Percentiles rank a stretch among this genome's conserved stretches.
phyloP scores from a whole-genome alignment of 805 yeast species.

The Debaryomyces prosopidis region DNA sequence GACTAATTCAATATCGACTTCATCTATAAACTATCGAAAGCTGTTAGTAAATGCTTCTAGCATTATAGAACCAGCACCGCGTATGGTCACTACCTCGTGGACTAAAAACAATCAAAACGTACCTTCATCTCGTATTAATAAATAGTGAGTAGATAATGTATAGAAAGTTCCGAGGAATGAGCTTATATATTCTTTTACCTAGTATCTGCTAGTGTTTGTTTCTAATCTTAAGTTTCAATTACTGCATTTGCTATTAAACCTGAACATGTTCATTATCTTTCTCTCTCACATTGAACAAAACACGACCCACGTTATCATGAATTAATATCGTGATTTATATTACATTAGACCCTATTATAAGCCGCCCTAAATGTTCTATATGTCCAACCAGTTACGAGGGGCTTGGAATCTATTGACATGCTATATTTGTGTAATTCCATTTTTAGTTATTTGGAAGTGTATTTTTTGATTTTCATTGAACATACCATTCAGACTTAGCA shows the following conservation, averaged over 20 bases:
- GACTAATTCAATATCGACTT: slow-evolving; percentile 86
- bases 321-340: background rate
- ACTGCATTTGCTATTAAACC: too few relatives aligned
- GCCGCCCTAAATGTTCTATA: too few relatives aligned
- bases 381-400: too few relatives aligned
- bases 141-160: background rate
- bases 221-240: too few relatives aligned
- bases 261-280: background rate
- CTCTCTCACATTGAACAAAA: background rate
- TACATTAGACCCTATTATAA: too few relatives aligned
- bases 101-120: background rate
- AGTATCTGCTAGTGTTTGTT: background rate
- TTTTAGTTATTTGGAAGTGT: slow-evolving; percentile 15
- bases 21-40: slow-evolving; percentile 74
- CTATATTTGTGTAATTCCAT: slow-evolving; percentile 16
- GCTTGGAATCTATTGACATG: too few relatives aligned
- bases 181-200: background rate
- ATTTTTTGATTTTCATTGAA: slow-evolving; percentile 10
- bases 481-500: background rate
- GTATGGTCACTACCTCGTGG: too few relatives aligned
- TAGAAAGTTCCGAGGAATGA: background rate
- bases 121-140: background rate
- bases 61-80: too few relatives aligned
- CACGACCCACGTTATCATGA: slow-evolving; percentile 9
- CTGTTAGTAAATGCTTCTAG: too few relatives aligned